Conservation (phyloP, 345 rosid species). For the Excoecaria agallocha region DNA sequence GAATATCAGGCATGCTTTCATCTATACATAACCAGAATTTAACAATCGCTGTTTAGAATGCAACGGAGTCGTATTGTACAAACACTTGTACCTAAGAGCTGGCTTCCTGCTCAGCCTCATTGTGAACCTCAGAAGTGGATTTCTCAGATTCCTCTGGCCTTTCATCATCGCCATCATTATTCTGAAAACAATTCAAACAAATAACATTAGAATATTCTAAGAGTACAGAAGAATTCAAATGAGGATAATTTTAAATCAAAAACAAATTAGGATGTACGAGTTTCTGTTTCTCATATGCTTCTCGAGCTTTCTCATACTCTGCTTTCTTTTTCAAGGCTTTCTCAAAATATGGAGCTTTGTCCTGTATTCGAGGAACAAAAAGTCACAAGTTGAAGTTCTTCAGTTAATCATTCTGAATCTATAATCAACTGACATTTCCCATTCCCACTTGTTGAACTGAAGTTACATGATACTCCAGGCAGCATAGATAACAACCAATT, state of each 20-base stretch:
- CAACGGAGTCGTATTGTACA: neutral
- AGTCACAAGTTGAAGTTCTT: neutral
- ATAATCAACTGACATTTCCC: neutral
- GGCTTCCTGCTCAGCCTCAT: slow-evolving; percentile 30
- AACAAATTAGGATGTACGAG: slow-evolving; percentile 9
- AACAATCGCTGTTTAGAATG: neutral
- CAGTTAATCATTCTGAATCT: neutral
- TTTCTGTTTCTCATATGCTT: slow-evolving; percentile 25
- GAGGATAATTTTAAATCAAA: neutral
- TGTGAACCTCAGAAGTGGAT: slow-evolving; percentile 29
- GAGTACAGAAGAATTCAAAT: neutral
- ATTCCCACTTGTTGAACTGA: neutral
- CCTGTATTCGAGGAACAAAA: slow-evolving; percentile 18
- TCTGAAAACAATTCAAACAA: neutral
- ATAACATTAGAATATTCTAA: neutral
- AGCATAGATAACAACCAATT: neutral
- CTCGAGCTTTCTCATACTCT: slow-evolving; percentile 35
- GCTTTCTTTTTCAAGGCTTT: slow-evolving; percentile 35
- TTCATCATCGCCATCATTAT: neutral
- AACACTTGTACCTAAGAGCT: slow-evolving; percentile 32
- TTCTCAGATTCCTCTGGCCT: slow-evolving; percentile 20
- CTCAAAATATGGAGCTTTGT: slow-evolving; percentile 35
- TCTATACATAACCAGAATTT: neutral
- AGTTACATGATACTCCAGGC: neutral
- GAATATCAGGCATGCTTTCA: neutral